Conservation (phyloP, 2,329 filamentous ascomycete genomes). For the Xylariaceae sp. region DNA sequence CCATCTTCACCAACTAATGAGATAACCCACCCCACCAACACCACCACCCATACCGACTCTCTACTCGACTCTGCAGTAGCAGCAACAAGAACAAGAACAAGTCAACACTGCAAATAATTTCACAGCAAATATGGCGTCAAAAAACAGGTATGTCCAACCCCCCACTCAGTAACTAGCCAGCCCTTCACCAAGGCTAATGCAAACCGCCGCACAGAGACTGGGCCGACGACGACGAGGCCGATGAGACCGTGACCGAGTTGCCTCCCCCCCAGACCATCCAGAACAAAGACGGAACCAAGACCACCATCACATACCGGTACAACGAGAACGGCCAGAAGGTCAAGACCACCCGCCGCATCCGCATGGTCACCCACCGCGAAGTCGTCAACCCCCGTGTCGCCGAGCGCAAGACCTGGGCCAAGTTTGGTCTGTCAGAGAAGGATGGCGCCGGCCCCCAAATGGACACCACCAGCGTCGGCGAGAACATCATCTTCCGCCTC, state of each 20-base stretch:
- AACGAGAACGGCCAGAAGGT: slow-evolving; percentile 95
- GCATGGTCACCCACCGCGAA: slow-evolving; percentile 85
- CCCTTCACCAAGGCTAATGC: slow-evolving; percentile 8
- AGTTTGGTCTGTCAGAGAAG: slow-evolving; percentile 88
- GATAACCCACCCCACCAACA: background rate
- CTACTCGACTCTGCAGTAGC: no score
- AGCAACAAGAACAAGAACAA: no score
- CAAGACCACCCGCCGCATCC: slow-evolving; percentile 94
- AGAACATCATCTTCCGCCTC: slow-evolving; percentile 97
- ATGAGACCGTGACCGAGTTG: slow-evolving; percentile 65
- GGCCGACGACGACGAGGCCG: slow-evolving; percentile 93
- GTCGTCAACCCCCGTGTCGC: slow-evolving; percentile 95
- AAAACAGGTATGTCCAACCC: slow-evolving; percentile 15
- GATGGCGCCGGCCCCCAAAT: slow-evolving; percentile 76
- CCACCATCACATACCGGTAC: slow-evolving; percentile 81
- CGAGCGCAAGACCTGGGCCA: slow-evolving; percentile 86
- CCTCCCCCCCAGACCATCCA: slow-evolving; percentile 83
- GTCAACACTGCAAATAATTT: background rate
- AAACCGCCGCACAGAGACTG: slow-evolving; percentile 56
- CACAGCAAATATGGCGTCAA: slow-evolving; percentile 22
- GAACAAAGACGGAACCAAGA: slow-evolving; percentile 99
- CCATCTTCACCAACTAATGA: slow-evolving; percentile 11
- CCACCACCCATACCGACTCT: background rate
- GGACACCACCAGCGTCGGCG: slow-evolving; percentile 89
- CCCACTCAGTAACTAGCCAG: no score